Evolutionary conservation across 106 monocot species (phyloP).

Genomic region (Dioscorea dumetorum): DNA sequence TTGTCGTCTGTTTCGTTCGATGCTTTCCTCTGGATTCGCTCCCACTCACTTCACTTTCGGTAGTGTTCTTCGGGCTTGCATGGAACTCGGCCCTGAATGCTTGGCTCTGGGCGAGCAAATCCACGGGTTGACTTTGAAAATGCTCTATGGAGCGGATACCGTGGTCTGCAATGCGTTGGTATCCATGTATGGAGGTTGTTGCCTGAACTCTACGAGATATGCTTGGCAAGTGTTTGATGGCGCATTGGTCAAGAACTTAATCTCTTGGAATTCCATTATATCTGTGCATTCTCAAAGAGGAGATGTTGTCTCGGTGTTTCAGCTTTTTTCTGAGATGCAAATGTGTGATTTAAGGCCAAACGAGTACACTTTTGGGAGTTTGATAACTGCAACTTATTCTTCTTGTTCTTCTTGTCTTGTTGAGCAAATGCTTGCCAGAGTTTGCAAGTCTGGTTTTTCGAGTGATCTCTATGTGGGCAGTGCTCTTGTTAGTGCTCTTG

Average conservation of each 20-base stretch:
- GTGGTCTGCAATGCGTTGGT: constrained; percentile 65
- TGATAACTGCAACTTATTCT: constrained; percentile 38
- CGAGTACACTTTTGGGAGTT: constrained; percentile 68
- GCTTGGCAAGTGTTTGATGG: constrained; percentile 43
- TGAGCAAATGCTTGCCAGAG: constrained; percentile 43
- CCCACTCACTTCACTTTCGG: constrained; percentile 62
- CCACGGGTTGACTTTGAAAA: constrained; percentile 54
- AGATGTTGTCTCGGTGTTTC: constrained; percentile 35
- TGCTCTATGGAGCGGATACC: constrained; percentile 21
- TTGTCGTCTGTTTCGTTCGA: constrained; percentile 34
- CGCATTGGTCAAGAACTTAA: constrained; percentile 24
- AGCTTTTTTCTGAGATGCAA: constrained; percentile 57
- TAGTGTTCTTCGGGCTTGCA: constrained; percentile 48
- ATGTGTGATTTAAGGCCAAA: constrained; percentile 28
- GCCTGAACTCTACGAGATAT: constrained; percentile 13
- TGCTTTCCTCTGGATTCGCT: constrained; percentile 29
- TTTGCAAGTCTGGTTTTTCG: constrained; percentile 47
- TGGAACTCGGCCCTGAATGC: constrained; percentile 25
- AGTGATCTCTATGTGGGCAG: constrained; percentile 83
- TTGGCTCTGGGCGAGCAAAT: constrained; percentile 35
- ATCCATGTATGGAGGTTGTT: constrained; percentile 68
- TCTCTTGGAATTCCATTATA: constrained; percentile 74
- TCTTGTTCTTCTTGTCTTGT: constrained; percentile 22
- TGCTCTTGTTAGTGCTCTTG: constrained; percentile 76
- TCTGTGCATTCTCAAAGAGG: constrained; percentile 50